Evolutionary conservation across 371 early-diverging fungal genomes (phyloP), one percentile per base, ranked within the genome.

Genomic region (Mortierella sp.): DNA sequence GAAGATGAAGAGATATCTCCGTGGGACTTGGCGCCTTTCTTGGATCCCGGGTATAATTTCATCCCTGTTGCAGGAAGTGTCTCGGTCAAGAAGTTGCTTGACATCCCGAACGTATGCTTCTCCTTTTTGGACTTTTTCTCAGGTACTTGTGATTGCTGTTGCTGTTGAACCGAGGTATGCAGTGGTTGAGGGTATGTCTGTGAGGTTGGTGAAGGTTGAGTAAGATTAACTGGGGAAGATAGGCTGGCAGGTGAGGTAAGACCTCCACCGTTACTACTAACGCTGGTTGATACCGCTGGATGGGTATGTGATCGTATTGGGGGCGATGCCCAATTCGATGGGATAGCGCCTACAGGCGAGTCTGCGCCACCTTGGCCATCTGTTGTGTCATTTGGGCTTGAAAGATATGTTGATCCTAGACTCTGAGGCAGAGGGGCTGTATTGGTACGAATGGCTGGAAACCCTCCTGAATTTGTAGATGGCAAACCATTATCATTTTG

Each of bases 21-120:
- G 3, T 78, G 79, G 23, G 73, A 66, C 56, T 73, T 78, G 66
- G 69, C 62, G 10, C 58, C 63, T 37, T 69, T 68, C 53, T 66
- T 78, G 51, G 78, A 78, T 43, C 78, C 72, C 22, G 68, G 69
- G 73, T 78, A 78, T 64, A 78, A 42, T 49, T 68, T 77, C 68
- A 72, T 71, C 1, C 72, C 72, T 34, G 72, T 66, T 8, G 72
- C 66, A 29, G 75, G 72, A 5, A 78, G 61, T 19, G 69, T 73
- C 47, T 78, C 79, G 9, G 76, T 76, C 45, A 78, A 37, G 55
- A 78, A 78, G 34, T 58, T 68, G 35, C 70, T 76, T 26, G 78
- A 76, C 67, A 71, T 77, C 35, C 72, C 73, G 51, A 78, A 78
- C 10, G 79, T 17, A 42, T 78, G 64, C 51, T 72, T 72, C 23